Base-by-base conservation (phyloP, 2,329 filamentous ascomycete species). In the Xylogone sp. region DNA sequence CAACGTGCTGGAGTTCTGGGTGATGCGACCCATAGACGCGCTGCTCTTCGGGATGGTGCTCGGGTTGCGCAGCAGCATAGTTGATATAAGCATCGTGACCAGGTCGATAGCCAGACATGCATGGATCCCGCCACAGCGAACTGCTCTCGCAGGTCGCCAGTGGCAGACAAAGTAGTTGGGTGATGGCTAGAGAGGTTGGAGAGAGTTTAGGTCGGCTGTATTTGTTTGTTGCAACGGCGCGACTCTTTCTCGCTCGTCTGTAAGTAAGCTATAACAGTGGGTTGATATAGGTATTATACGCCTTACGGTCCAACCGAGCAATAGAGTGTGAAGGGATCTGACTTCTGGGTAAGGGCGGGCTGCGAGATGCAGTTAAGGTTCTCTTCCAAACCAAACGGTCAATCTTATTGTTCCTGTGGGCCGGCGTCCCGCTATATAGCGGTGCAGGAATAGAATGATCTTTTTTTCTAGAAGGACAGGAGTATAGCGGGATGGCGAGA, bases 81-180 rank as follows among this genome's bases (percentile, higher is more conserved):
- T 86, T 82, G 79, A 88, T 83, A 81, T 86, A 81, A 78, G 87
- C 87, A 76, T 84, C 82, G 70, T 74, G 69, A 67, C 78, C 79
- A 73, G 82, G 77, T 79, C 83, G 82, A 77, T 88, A 89, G 72
- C 59, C 60, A 62, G 64, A 66, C 64, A 66, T 80, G 72, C 83
- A 87, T 87, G 79, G 82, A 82, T 82, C 79, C 82, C 82, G 83
- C 84, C 84, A 87, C 84, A 87, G 83, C 84, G 78, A 79, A 73
- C 75, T 83, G 83, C 84, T 81, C 84, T 84, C 82, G 82, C 84
- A 83, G 83, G 79, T 77, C 79, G 79, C 81, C 76, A 80, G 76
- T 71, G 70, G 79, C 67, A 81, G 75, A 68, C 79, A 46, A 52
- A 59, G 49, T 59, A 64, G 54, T 53, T 59, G 59, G 54, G 63